phyloP scores from a whole-genome alignment of 2,329 filamentous ascomycete species.

The Blastomyces parvus region DNA sequence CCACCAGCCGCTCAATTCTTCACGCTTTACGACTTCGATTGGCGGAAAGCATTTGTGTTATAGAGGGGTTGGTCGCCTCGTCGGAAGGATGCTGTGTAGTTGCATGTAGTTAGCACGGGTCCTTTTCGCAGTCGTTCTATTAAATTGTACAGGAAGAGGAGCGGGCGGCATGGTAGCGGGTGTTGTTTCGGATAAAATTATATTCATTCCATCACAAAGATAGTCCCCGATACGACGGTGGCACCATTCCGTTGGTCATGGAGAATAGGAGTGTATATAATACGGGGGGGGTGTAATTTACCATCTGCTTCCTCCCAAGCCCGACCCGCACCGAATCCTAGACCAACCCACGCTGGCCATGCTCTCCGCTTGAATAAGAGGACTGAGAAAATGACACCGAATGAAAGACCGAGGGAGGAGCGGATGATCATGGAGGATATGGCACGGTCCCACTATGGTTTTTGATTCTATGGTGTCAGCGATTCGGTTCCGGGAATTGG shows the following conservation, averaged over 20 bases:
- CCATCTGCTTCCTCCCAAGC: slow-evolving; percentile 98
- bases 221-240: too few species aligned
- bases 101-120: slow-evolving; percentile 14
- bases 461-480: slow-evolving; percentile 4
- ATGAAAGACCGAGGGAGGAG: slow-evolving; percentile 88
- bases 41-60: slow-evolving; percentile 23
- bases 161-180: background rate
- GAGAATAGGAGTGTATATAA: background rate
- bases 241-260: too few species aligned
- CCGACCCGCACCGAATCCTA: slow-evolving; percentile 89
- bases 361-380: slow-evolving; percentile 96
- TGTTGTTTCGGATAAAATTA: too few species aligned
- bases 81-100: slow-evolving; percentile 33
- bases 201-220: background rate
- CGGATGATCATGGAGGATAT: slow-evolving; percentile 96
- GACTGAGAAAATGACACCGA: slow-evolving; percentile 97
- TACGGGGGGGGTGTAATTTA: slow-evolving; percentile 33
- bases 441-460: slow-evolving; percentile 84
- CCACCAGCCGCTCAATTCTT: too few species aligned
- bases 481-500: background rate
- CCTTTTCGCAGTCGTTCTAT: background rate
- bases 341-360: slow-evolving; percentile 91
- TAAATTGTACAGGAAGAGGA: background rate
- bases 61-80: slow-evolving; percentile 31
- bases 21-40: slow-evolving; percentile 23